Percentiles rank a stretch among this genome's conserved stretches.
These are phyloP conservation scores for Inga oerstediana DNA, from an alignment of 306 rosid genomes.

Conservation along the genomic window DNA sequence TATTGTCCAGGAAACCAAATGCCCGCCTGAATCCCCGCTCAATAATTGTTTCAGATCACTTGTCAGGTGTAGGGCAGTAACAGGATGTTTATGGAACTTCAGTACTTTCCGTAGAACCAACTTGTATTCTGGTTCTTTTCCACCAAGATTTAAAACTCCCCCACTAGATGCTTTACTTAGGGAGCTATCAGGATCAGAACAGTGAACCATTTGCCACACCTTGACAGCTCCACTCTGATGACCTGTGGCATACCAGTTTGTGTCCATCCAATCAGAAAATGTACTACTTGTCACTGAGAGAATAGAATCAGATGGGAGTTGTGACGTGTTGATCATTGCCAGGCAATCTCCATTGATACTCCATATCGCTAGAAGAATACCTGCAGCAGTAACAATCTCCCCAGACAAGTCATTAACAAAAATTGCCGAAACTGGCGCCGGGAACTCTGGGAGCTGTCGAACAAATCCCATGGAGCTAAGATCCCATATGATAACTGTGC, in stretches of 20 bases:
- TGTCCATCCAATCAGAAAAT: slow-evolving; percentile 89
- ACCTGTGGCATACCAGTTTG: slow-evolving; percentile 96
- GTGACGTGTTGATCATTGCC: slow-evolving; percentile 92
- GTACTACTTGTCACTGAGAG: slow-evolving; percentile 84
- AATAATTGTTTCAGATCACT: slow-evolving; percentile 85
- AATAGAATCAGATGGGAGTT: slow-evolving; percentile 94
- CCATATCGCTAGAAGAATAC: slow-evolving; percentile 92
- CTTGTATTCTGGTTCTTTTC: slow-evolving; percentile 73
- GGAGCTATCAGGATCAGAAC: slow-evolving; percentile 59
- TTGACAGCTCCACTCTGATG: slow-evolving; percentile 99
- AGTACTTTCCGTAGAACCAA: slow-evolving; percentile 79
- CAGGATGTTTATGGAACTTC: slow-evolving; percentile 87
- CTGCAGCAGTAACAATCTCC: slow-evolving; percentile 96
- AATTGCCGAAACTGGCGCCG: slow-evolving; percentile 82
- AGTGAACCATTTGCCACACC: slow-evolving; percentile 97
- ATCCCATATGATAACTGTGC: slow-evolving; percentile 95
- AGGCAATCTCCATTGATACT: slow-evolving; percentile 97
- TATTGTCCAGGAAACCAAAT: slow-evolving; percentile 85
- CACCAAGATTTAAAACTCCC: slow-evolving; percentile 58
- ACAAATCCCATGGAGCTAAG: slow-evolving; percentile 88
- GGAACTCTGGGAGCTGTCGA: slow-evolving; percentile 96
- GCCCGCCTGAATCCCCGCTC: slow-evolving; percentile 91
- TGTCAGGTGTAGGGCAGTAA: slow-evolving; percentile 84
- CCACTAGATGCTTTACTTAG: slow-evolving; percentile 63
- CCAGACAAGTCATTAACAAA: slow-evolving; percentile 94